phyloP scores from a whole-genome alignment of 2,329 filamentous ascomycete species.

The Ceratocystis diversiconidia region DNA sequence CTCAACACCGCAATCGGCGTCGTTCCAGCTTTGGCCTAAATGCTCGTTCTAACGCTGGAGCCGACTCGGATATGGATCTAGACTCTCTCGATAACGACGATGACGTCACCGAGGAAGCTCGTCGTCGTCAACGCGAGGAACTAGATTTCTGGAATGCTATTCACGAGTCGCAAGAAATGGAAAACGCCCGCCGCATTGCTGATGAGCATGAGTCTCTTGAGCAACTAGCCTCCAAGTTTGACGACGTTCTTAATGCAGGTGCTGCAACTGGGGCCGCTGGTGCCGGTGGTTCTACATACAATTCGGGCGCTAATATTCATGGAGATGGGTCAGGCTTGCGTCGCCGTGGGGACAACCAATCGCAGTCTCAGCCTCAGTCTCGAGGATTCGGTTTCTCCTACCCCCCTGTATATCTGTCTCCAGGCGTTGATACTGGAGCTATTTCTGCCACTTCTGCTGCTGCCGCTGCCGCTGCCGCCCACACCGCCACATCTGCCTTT shows the following conservation, averaged over 20 bases:
- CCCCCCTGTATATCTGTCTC: conserved; percentile 23
- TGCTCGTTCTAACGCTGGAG: conserved; percentile 22
- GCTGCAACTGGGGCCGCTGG: conserved; percentile 38
- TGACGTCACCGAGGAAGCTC: conserved; percentile 48
- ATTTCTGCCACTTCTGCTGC: background rate
- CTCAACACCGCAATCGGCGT: conserved; percentile 27
- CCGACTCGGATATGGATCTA: background rate
- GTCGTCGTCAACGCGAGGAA: conserved; percentile 48
- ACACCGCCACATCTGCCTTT: conserved; percentile 30
- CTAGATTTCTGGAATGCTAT: conserved; percentile 51
- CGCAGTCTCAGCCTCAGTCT: background rate
- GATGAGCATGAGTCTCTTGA: conserved; percentile 19
- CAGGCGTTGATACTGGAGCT: background rate
- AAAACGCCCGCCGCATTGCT: conserved; percentile 19
- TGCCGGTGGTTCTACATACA: conserved; percentile 42
- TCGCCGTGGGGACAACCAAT: conserved; percentile 30
- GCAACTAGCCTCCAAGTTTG: conserved; percentile 35
- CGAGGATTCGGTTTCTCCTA: conserved; percentile 2
- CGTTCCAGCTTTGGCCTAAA: conserved; percentile 22
- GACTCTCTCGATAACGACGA: conserved; percentile 24
- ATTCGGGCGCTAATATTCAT: conserved; percentile 37
- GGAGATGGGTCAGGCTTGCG: conserved; percentile 31
- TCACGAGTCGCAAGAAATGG: conserved; percentile 35
- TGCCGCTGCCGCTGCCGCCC: conserved; percentile 13
- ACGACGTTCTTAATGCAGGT: conserved; percentile 44